Percentiles rank a stretch among this genome's conserved stretches.
Conservation (phyloP, 2,329 filamentous ascomycete genomes). For the Xylaria multiplex region DNA sequence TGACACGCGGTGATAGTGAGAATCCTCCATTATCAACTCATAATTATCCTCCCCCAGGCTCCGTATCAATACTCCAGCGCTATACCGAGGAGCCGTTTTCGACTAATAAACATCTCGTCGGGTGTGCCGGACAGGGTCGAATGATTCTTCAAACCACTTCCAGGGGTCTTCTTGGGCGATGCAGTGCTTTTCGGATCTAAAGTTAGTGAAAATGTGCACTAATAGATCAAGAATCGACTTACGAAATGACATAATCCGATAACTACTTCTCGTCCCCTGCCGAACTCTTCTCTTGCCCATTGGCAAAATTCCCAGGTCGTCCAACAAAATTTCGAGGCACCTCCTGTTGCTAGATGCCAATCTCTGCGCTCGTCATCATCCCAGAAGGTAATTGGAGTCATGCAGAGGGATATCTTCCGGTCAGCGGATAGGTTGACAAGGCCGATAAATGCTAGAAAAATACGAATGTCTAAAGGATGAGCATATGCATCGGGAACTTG, state of each 20-base stretch:
- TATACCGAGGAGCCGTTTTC: slow-evolving; percentile 21
- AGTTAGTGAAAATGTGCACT: background rate
- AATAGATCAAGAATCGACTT: background rate
- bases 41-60: background rate
- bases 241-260: slow-evolving; percentile 25
- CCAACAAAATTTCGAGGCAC: slow-evolving; percentile 21
- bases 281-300: slow-evolving; percentile 25
- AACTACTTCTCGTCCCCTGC: slow-evolving; percentile 12
- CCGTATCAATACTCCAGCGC: slow-evolving; percentile 23
- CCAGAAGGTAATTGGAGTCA: slow-evolving; percentile 21
- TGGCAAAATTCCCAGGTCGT: slow-evolving; percentile 24
- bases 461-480: slow-evolving; percentile 23
- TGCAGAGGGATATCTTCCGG: slow-evolving; percentile 14
- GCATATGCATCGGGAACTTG: slow-evolving; percentile 8
- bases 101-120: slow-evolving; percentile 26
- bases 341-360: slow-evolving; percentile 20
- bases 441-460: slow-evolving; percentile 17
- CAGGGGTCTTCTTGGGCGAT: slow-evolving; percentile 1
- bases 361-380: slow-evolving; percentile 24
- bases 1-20: slow-evolving; percentile 5
- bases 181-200: slow-evolving; percentile 9
- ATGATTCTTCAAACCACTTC: slow-evolving; percentile 19
- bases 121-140: slow-evolving; percentile 1
- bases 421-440: background rate
- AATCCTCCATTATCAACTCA: slow-evolving; percentile 26